Conservation (phyloP, 441 rosid genomes). For the Brassica hybrid region DNA sequence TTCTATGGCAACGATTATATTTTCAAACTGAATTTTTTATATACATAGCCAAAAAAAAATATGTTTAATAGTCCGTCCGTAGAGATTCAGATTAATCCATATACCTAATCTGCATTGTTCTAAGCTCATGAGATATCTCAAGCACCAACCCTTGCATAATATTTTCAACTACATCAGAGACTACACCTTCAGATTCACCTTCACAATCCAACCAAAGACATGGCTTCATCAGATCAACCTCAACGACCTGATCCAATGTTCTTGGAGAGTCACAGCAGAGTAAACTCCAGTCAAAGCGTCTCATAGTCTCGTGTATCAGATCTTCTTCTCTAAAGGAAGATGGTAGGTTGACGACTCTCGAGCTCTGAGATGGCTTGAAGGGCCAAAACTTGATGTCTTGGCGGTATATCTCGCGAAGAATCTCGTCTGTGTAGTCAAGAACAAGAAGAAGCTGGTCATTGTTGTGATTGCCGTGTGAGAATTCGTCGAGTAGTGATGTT, state of each 20-base stretch:
- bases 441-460: slow-evolving; percentile 48
- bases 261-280: slow-evolving; percentile 31
- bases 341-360: slow-evolving; percentile 32
- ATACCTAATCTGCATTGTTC: slow-evolving; percentile 35
- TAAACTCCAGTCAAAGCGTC: slow-evolving; percentile 59
- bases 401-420: slow-evolving; percentile 51
- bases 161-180: slow-evolving; percentile 51
- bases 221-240: slow-evolving; percentile 59
- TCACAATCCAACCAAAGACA: slow-evolving; percentile 60
- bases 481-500: slow-evolving; percentile 48
- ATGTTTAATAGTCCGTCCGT: neutral
- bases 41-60: slow-evolving; percentile 29
- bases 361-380: slow-evolving; percentile 47
- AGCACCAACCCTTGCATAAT: slow-evolving; percentile 54
- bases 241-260: slow-evolving; percentile 53
- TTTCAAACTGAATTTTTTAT: slow-evolving; percentile 18
- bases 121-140: slow-evolving; percentile 48
- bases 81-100: slow-evolving; percentile 26
- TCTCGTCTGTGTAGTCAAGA: slow-evolving; percentile 62
- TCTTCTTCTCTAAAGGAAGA: slow-evolving; percentile 37
- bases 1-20: slow-evolving; percentile 2
- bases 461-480: slow-evolving; percentile 33
- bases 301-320: slow-evolving; percentile 52
- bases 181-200: slow-evolving; percentile 57
- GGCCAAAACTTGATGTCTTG: slow-evolving; percentile 52